Evolutionary conservation across 495 filamentous ascomycete species (phyloP).

Genomic region (Penicillium salamii): DNA sequence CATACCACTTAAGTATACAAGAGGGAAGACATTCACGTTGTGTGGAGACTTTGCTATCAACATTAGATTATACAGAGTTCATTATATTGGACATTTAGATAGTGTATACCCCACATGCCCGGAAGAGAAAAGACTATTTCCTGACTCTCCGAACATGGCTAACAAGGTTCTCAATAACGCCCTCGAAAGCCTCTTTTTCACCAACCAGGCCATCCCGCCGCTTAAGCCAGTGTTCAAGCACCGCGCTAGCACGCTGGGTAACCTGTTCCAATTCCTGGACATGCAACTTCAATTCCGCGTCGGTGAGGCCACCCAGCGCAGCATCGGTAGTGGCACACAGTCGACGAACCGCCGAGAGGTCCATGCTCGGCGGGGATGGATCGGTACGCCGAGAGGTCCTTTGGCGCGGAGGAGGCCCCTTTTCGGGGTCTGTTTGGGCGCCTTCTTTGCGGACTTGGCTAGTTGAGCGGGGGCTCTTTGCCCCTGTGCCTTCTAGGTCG

Average conservation of each 20-base stretch:
- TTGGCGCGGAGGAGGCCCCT: slow-evolving; percentile 42
- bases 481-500: slow-evolving; percentile 45
- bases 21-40: slow-evolving; percentile 8
- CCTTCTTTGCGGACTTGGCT: slow-evolving; percentile 45
- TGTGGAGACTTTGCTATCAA: slow-evolving; percentile 10
- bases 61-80: slow-evolving; percentile 27
- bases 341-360: slow-evolving; percentile 73
- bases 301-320: slow-evolving; percentile 71
- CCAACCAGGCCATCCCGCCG: slow-evolving; percentile 77
- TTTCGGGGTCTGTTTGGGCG: slow-evolving; percentile 37
- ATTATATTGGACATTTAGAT: slow-evolving; percentile 10
- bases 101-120: slow-evolving; percentile 1
- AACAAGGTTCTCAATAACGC: slow-evolving; percentile 96
- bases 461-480: slow-evolving; percentile 34
- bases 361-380: slow-evolving; percentile 68
- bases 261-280: slow-evolving; percentile 67
- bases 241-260: slow-evolving; percentile 65
- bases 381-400: slow-evolving; percentile 49
- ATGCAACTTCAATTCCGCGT: slow-evolving; percentile 71
- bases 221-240: slow-evolving; percentile 87
- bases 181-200: slow-evolving; percentile 95
- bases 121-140: slow-evolving; percentile 46
- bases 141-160: slow-evolving; percentile 88
- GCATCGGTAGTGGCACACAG: slow-evolving; percentile 81
- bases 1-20: too few species aligned